These are phyloP conservation scores for Endocarpon pusillum DNA, from an alignment of 495 filamentous ascomycete species.

Conservation along the genomic window DNA sequence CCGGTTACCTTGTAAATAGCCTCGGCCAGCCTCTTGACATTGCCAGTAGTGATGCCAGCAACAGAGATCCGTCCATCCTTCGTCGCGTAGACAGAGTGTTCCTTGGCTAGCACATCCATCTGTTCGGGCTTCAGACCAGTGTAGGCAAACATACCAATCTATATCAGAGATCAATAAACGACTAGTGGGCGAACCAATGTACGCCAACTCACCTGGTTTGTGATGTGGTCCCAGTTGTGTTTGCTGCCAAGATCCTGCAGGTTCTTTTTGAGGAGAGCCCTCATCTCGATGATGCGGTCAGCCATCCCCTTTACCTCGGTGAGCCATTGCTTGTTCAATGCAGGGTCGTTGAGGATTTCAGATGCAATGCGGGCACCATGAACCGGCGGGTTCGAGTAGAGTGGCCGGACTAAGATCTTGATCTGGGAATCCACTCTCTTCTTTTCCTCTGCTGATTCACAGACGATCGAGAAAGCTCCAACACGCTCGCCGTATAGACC, in stretches of 20 bases:
- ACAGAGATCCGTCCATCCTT: constrained; percentile 96
- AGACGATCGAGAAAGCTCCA: constrained; percentile 87
- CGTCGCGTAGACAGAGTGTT: constrained; percentile 97
- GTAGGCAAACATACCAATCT: constrained; percentile 99
- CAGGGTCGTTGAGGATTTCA: constrained; percentile 76
- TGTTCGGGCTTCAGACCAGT: constrained; percentile 84
- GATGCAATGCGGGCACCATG: constrained; percentile 90
- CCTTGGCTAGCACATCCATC: constrained; percentile 83
- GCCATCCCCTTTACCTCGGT: constrained; percentile 97
- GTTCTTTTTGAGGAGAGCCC: constrained; percentile 77
- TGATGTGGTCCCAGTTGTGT: constrained; percentile 98
- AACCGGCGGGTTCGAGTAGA: constrained; percentile 96
- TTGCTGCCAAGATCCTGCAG: constrained; percentile 85
- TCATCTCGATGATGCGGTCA: constrained; percentile 97
- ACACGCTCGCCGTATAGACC: constrained; percentile 98
- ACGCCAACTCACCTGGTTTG: constrained; percentile 44
- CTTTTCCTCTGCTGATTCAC: constrained; percentile 72
- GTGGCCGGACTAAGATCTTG: constrained; percentile 91
- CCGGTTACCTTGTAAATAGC: constrained; percentile 84
- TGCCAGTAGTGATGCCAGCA: constrained; percentile 83
- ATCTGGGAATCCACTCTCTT: constrained; percentile 92
- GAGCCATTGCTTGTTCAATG: constrained; percentile 85
- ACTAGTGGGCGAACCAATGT: background rate
- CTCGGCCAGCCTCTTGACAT: constrained; percentile 86
- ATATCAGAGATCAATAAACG: background rate